Evolutionary conservation across 306 rosid genomes (phyloP).

Genomic region (Prunus persica): DNA sequence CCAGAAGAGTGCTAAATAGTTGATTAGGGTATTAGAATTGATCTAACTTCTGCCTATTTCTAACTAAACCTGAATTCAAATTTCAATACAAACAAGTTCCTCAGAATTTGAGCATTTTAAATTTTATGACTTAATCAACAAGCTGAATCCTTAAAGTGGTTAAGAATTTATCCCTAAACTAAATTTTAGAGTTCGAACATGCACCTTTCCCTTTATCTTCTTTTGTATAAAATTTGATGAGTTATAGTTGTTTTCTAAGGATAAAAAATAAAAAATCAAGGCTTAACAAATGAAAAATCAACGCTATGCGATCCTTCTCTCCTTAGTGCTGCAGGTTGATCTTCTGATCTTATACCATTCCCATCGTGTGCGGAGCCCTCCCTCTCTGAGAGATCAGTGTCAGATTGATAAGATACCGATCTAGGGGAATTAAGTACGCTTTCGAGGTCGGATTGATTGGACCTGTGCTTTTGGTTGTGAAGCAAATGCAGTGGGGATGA

Average conservation of each 20-base stretch:
- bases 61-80: too few relatives aligned
- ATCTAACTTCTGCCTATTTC: too few relatives aligned
- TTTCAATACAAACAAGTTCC: too few relatives aligned
- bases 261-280: conserved; percentile 10
- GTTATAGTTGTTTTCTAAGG: background rate
- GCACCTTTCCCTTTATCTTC: background rate
- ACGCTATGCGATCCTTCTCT: conserved; percentile 17
- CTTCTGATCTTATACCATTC: background rate
- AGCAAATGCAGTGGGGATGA: conserved; percentile 57
- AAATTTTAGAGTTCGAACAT: background rate
- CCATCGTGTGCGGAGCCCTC: conserved; percentile 19
- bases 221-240: background rate
- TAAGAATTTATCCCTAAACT: background rate
- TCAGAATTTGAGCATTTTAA: background rate
- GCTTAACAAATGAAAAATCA: conserved; percentile 55
- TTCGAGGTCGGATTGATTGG: conserved; percentile 38
- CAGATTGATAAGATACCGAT: conserved; percentile 47
- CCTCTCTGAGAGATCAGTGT: conserved; percentile 44
- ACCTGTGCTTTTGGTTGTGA: conserved; percentile 33
- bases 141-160: background rate
- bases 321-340: background rate
- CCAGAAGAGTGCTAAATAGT: too few relatives aligned
- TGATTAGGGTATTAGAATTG: too few relatives aligned
- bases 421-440: conserved; percentile 41
- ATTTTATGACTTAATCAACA: background rate